Percentiles rank a stretch among this genome's conserved stretches.
These are phyloP conservation scores for Penicillium roqueforti DNA, from an alignment of 495 filamentous ascomycete genomes.

Conservation along the genomic window DNA sequence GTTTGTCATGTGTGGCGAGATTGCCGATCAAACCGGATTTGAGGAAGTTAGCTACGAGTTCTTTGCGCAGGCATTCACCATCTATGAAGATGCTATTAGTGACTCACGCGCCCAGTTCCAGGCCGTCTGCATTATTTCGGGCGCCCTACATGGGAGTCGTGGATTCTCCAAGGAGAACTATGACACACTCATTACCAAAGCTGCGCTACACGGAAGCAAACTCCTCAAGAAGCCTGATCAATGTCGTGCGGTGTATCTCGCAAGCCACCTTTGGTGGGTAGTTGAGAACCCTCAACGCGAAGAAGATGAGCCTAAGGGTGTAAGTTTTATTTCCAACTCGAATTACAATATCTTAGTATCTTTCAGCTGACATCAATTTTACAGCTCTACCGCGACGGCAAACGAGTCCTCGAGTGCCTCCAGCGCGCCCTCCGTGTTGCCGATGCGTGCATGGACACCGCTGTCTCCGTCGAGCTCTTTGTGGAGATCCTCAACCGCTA, in stretches of 20 bases:
- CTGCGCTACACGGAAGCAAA: constrained; percentile 93
- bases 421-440: constrained; percentile 94
- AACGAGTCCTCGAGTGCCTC: constrained; percentile 91
- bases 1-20: constrained; percentile 87
- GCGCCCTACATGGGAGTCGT: constrained; percentile 77
- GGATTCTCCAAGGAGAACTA: constrained; percentile 96
- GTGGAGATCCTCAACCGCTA: constrained; percentile 98
- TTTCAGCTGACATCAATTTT: constrained; percentile 3
- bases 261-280: constrained; percentile 97
- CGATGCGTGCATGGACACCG: constrained; percentile 99
- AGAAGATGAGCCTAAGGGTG: constrained; percentile 79
- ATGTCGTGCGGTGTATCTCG: constrained; percentile 91
- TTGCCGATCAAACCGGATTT: constrained; percentile 85
- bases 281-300: constrained; percentile 77
- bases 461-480: constrained; percentile 93
- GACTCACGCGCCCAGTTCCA: constrained; percentile 97
- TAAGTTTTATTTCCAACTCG: constrained; percentile 43
- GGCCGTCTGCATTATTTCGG: constrained; percentile 91
- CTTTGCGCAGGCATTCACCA: constrained; percentile 96
- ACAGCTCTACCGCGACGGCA: constrained; percentile 93
- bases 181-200: constrained; percentile 97
- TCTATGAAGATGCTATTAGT: constrained; percentile 93
- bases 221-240: constrained; percentile 97
- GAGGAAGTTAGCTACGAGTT: constrained; percentile 98
- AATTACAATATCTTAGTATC: background rate